Evolutionary conservation across 495 filamentous ascomycete genomes (phyloP).

Genomic region (Cenococcum geophilum): DNA sequence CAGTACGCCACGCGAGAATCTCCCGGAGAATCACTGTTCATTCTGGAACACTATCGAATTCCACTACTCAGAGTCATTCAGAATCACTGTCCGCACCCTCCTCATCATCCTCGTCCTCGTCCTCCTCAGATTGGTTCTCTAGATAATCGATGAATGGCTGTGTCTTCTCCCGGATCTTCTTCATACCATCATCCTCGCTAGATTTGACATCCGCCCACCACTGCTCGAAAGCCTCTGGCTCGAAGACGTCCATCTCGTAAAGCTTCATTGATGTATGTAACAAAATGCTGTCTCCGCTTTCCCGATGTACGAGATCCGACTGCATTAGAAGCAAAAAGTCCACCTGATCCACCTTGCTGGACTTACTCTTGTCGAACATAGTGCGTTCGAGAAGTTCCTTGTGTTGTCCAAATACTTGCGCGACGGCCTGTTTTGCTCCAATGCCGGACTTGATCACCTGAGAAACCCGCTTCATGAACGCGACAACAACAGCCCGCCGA

Average conservation of each 20-base stretch:
- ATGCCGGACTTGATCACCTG: slow-evolving; percentile 58
- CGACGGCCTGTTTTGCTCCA: slow-evolving; percentile 53
- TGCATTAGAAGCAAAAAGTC: slow-evolving; percentile 80
- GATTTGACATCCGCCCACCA: slow-evolving; percentile 80
- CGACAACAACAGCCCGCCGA: slow-evolving; percentile 74
- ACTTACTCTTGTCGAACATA: slow-evolving; percentile 52
- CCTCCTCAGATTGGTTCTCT: slow-evolving; percentile 72
- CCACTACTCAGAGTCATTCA: slow-evolving; percentile 6
- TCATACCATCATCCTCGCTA: slow-evolving; percentile 58
- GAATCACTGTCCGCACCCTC: slow-evolving; percentile 49
- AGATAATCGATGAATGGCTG: slow-evolving; percentile 80
- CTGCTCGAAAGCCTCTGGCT: slow-evolving; percentile 78
- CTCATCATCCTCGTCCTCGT: slow-evolving; percentile 63
- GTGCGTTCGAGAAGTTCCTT: slow-evolving; percentile 52
- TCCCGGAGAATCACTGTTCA: background rate
- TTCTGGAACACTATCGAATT: background rate
- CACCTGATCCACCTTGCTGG: slow-evolving; percentile 65
- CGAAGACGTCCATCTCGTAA: slow-evolving; percentile 76
- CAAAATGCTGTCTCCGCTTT: slow-evolving; percentile 56
- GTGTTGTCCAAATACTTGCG: slow-evolving; percentile 51
- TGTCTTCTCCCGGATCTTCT: slow-evolving; percentile 62
- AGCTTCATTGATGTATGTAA: slow-evolving; percentile 71
- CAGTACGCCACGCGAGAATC: too few relatives aligned
- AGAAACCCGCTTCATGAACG: slow-evolving; percentile 74
- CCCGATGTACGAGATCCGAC: slow-evolving; percentile 59